A percentile compares a stretch with the other conserved stretches of the same genome.
phyloP scores from a whole-genome alignment of 139 green algal species.

The Ettlia oleoabundans region DNA sequence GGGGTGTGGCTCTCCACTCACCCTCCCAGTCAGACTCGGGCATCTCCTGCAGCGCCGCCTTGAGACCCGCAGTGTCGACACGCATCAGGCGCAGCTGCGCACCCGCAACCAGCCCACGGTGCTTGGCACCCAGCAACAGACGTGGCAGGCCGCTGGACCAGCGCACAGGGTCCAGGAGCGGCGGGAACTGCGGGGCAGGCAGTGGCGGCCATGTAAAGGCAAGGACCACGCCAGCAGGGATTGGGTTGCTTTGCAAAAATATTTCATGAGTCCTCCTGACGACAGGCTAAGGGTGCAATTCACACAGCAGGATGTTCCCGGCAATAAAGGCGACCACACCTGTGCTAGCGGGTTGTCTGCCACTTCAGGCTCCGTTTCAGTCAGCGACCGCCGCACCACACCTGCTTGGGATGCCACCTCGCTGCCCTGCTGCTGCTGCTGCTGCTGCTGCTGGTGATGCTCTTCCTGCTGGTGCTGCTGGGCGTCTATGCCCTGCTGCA shows the following conservation, averaged over 20 bases:
- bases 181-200: slow-evolving; percentile 35
- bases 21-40: not conserved
- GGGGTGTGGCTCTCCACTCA: not conserved
- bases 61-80: slow-evolving; percentile 51
- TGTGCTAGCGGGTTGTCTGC: slow-evolving; percentile 9
- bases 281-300: too few species aligned
- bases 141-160: slow-evolving; percentile 66
- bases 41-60: slow-evolving; percentile 31
- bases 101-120: slow-evolving; percentile 38
- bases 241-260: too few species aligned
- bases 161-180: slow-evolving; percentile 26
- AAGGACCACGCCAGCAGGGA: too few species aligned
- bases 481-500: not conserved
- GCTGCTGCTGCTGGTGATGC: slow-evolving; percentile 1
- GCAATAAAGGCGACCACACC: not conserved
- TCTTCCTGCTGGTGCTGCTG: not conserved
- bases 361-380: not conserved
- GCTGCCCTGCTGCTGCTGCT: not conserved
- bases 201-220: too few species aligned
- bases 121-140: slow-evolving; percentile 48
- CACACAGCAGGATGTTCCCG: not conserved
- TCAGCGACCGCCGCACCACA: not conserved
- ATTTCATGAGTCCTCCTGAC: too few species aligned
- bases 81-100: slow-evolving; percentile 62
- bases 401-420: not conserved